Base-by-base conservation (phyloP, 192 early-diverging fungal genomes). In the Oehlia diaphana region DNA sequence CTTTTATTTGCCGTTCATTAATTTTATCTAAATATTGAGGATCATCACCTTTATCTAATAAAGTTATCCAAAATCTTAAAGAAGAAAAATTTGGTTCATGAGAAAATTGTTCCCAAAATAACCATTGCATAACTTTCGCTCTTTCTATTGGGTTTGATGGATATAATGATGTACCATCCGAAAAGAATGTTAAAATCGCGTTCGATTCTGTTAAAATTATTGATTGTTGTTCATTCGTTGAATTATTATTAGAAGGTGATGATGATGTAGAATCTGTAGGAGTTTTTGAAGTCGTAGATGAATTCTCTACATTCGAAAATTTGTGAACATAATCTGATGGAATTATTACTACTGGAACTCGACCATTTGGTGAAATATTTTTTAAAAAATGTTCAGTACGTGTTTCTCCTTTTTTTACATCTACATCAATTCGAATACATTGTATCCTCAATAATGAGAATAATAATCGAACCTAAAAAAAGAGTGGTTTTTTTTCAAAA, bases 21-120 rank as follows among this genome's bases (percentile, higher is more conserved):
- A 77, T 77, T 31, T 65, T 61, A 77, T 77, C 75, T 28, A 77
- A 42, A 42, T 77, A 77, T 63, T 66, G 28, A 23, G 61, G 63
- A 26, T 77, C 75, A 21, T 77, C 75, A 19, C 49, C 47, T 42
- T 26, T 37, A 65, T 77, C 28, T 19, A 77, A 37, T 64, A 39
- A 77, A 16, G 37, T 37, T 31, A 77, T 21, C 75, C 75, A 77
- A 61, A 61, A 77, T n/a, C 75, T 61, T 66, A 77, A 66, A 10
- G 63, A 19, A 4, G 39, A 2, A 31, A 77, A 64, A 47, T 77
- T 77, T 47, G 75, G 75, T 35, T 44, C 31, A 19, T 65, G 63
- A 39, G 75, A 77, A 42, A 31, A 66, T 47, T 77, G 75, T 77
- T 77, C 75, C 75, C 75, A 77, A 47, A 77, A 77, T 19, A 77